These are phyloP conservation scores for Boletus fagicola DNA, from an alignment of 768 basidiomycete species.

Conservation along the genomic window DNA sequence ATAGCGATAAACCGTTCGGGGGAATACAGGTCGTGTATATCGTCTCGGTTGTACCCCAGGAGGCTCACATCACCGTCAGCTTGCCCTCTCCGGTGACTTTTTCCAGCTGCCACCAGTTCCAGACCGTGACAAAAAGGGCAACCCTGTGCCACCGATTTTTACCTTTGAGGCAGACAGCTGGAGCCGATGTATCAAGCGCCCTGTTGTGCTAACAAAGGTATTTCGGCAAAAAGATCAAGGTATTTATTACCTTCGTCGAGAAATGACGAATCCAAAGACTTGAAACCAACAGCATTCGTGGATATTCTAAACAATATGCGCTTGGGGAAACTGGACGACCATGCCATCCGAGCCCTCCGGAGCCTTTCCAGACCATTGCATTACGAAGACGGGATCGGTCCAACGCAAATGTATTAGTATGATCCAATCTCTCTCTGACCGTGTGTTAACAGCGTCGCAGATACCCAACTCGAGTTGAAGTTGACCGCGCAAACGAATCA, in stretches of 20 bases:
- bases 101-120: slow-evolving; percentile 87
- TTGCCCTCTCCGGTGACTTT: slow-evolving; percentile 86
- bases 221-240: slow-evolving; percentile 88
- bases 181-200: slow-evolving; percentile 57
- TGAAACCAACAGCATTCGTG: slow-evolving; percentile 52
- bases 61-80: slow-evolving; percentile 38
- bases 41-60: background rate
- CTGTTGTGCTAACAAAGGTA: slow-evolving; percentile 64
- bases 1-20: slow-evolving; percentile 63
- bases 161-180: slow-evolving; percentile 82
- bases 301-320: slow-evolving; percentile 89
- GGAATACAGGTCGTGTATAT: slow-evolving; percentile 72
- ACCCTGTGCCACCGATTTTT: slow-evolving; percentile 54
- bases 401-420: slow-evolving; percentile 69
- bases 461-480: slow-evolving; percentile 68
- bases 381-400: slow-evolving; percentile 73
- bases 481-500: slow-evolving; percentile 61
- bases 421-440: background rate
- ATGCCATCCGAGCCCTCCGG: slow-evolving; percentile 48
- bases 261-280: background rate
- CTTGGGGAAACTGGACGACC: slow-evolving; percentile 56
- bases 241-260: slow-evolving; percentile 22
- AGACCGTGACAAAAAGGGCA: slow-evolving; percentile 45
- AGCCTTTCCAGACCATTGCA: slow-evolving; percentile 52
- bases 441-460: slow-evolving; percentile 34